phyloP scores from a whole-genome alignment of 2,329 filamentous ascomycete genomes.

The Botrytis galanthina region DNA sequence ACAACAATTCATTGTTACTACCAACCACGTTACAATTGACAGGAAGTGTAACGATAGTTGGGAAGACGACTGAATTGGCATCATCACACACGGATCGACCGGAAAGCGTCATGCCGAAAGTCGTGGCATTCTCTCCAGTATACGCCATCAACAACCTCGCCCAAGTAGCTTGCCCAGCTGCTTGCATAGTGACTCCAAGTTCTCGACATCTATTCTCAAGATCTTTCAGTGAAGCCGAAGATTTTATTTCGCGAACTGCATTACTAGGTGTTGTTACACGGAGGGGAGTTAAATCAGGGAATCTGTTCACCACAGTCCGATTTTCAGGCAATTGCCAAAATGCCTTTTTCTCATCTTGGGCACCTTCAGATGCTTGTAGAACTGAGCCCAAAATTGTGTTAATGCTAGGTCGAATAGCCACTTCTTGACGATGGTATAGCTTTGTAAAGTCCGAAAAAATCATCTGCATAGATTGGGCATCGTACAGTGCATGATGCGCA shows the following conservation, averaged over 20 bases:
- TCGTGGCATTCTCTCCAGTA: conserved; percentile 68
- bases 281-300: conserved; percentile 72
- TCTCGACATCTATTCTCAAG: conserved; percentile 57
- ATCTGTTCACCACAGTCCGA: conserved; percentile 60
- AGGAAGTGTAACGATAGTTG: conserved; percentile 80
- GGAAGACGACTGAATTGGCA: conserved; percentile 63
- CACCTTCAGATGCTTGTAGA: conserved; percentile 40
- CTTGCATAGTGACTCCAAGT: conserved; percentile 70
- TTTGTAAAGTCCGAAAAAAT: conserved; percentile 60
- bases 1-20: conserved; percentile 57
- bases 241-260: conserved; percentile 41
- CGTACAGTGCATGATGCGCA: conserved; percentile 77
- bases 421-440: conserved; percentile 39
- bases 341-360: conserved; percentile 39
- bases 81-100: conserved; percentile 61
- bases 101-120: conserved; percentile 79
- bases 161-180: conserved; percentile 76
- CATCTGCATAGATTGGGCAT: conserved; percentile 68
- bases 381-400: conserved; percentile 46
- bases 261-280: conserved; percentile 38
- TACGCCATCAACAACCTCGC: conserved; percentile 71
- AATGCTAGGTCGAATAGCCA: conserved; percentile 39
- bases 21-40: conserved; percentile 57
- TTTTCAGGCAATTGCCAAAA: conserved; percentile 65
- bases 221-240: conserved; percentile 42